A percentile compares a stretch with the other conserved stretches of the same genome.
Conservation (phyloP, 2,329 filamentous ascomycete species). For the Microdochium paspali region DNA sequence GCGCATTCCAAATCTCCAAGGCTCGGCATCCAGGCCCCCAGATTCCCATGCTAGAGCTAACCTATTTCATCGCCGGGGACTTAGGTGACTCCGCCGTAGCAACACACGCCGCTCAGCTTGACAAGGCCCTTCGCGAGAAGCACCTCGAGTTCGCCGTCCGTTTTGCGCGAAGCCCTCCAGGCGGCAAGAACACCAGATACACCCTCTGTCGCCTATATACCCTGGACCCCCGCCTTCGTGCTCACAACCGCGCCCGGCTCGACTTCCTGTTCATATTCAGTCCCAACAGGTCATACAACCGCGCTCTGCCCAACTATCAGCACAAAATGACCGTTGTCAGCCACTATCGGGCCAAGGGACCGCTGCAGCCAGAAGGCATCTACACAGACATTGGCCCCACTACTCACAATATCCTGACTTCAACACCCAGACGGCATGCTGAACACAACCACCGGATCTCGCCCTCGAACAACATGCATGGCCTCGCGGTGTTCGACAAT, state of each 20-base stretch:
- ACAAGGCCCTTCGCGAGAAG: not conserved
- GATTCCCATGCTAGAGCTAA: no score
- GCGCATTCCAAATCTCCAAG: no score
- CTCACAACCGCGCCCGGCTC: slow-evolving; percentile 27
- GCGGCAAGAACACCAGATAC: not conserved
- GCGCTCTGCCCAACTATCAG: slow-evolving; percentile 8
- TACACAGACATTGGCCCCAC: slow-evolving; percentile 34
- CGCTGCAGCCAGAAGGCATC: slow-evolving; percentile 34
- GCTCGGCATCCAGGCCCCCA: no score
- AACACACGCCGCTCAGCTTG: not conserved
- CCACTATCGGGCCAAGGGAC: slow-evolving; percentile 35
- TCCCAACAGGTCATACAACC: slow-evolving; percentile 13
- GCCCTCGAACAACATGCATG: not conserved
- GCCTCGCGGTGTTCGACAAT: not conserved
- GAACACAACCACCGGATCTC: not conserved
- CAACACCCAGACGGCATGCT: not conserved
- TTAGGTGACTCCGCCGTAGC: not conserved
- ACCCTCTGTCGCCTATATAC: slow-evolving; percentile 9
- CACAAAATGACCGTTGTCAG: slow-evolving; percentile 36
- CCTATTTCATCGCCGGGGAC: not conserved
- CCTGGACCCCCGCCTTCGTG: slow-evolving; percentile 10
- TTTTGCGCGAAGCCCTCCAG: not conserved
- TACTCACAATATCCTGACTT: slow-evolving; percentile 5
- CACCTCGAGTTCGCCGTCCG: not conserved
- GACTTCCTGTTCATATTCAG: slow-evolving; percentile 27